phyloP scores from a whole-genome alignment of 192 early-diverging fungal genomes.

The Rhizoclosmatium sp. region DNA sequence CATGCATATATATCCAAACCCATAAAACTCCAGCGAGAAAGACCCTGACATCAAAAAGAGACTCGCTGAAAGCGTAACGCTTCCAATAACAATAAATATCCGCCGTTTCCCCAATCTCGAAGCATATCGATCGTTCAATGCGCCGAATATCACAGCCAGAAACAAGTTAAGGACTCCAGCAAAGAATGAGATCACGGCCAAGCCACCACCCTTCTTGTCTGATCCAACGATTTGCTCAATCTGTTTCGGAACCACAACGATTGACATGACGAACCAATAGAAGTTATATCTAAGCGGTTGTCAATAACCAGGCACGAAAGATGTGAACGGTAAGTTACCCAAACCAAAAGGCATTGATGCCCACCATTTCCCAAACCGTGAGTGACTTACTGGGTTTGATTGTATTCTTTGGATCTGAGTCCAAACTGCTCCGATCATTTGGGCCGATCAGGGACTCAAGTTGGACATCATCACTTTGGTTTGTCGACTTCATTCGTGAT shows the following conservation, averaged over 20 bases:
- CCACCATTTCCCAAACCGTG: slow-evolving; percentile 15
- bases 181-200: slow-evolving; percentile 43
- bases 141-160: slow-evolving; percentile 49
- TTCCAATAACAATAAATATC: slow-evolving; percentile 47
- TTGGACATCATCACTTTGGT: too few species aligned
- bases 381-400: neutral
- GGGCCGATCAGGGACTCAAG: too few species aligned
- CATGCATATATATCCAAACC: slow-evolving; percentile 44
- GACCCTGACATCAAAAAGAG: slow-evolving; percentile 38
- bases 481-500: too few species aligned
- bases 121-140: slow-evolving; percentile 48
- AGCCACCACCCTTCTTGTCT: slow-evolving; percentile 48
- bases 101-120: slow-evolving; percentile 38
- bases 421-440: too few species aligned
- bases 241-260: slow-evolving; percentile 49
- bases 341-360: slow-evolving; percentile 50
- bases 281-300: slow-evolving; percentile 37
- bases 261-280: slow-evolving; percentile 51
- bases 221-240: slow-evolving; percentile 45
- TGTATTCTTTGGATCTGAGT: neutral
- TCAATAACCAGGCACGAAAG: too few species aligned
- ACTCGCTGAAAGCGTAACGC: slow-evolving; percentile 41
- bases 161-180: slow-evolving; percentile 48
- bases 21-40: slow-evolving; percentile 38
- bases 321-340: neutral